Evolutionary conservation across 352 stramenopile species (phyloP).

Genomic region (Nothophytophthora sp.): DNA sequence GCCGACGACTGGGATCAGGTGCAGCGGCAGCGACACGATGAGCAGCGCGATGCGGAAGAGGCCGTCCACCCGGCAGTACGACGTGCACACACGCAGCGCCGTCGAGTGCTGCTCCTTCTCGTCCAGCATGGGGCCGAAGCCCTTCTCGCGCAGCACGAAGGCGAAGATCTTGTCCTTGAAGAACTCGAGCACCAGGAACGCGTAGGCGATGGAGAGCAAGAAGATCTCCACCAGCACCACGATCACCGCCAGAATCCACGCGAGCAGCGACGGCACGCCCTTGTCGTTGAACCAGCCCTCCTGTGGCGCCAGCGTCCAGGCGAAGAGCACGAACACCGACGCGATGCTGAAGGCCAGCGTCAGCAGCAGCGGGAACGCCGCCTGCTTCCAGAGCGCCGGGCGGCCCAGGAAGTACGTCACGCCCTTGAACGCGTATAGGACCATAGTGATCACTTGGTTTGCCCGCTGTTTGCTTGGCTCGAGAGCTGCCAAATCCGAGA

Average conservation of each 20-base stretch:
- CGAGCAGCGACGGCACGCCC: conserved; percentile 34
- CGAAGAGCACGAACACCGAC: conserved; percentile 51
- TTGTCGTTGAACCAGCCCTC: conserved; percentile 34
- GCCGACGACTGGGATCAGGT: conserved; percentile 58
- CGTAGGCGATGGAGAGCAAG: conserved; percentile 49
- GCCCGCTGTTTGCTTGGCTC: neutral
- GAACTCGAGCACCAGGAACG: conserved; percentile 44
- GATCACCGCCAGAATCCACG: conserved; percentile 53
- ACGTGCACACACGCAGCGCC: conserved; percentile 35
- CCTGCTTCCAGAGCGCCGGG: conserved; percentile 46
- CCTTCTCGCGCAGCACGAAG: conserved; percentile 41
- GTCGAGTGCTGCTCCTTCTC: conserved; percentile 32
- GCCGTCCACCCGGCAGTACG: conserved; percentile 47
- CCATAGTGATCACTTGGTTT: conserved; percentile 14
- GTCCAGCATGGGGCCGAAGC: conserved; percentile 31
- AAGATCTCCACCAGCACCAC: conserved; percentile 63
- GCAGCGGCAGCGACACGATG: conserved; percentile 53
- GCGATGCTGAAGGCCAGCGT: conserved; percentile 46
- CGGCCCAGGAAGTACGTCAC: conserved; percentile 50
- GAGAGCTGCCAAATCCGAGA: conserved; percentile 9
- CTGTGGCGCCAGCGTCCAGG: conserved; percentile 39
- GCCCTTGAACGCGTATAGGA: conserved; percentile 43
- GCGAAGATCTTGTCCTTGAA: conserved; percentile 65
- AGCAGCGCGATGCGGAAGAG: conserved; percentile 46
- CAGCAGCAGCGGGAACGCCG: conserved; percentile 50